These are phyloP conservation scores for Xanthoconium stramineum DNA, from an alignment of 768 basidiomycete species.

Conservation along the genomic window DNA sequence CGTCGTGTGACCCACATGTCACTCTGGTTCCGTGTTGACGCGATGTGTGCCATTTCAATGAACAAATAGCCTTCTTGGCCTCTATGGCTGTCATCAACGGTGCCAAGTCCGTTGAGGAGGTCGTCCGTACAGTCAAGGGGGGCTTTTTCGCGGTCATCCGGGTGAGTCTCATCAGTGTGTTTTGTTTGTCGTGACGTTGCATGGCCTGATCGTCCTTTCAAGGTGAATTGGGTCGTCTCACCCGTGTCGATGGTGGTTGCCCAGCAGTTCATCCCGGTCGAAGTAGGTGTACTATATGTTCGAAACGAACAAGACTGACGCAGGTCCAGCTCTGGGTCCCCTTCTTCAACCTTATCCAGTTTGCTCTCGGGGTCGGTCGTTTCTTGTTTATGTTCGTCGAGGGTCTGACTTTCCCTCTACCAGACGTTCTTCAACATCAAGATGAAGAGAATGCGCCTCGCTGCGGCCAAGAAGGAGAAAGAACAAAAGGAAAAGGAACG, in stretches of 20 bases:
- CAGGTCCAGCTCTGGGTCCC: slow-evolving; percentile 74
- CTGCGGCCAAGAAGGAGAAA: slow-evolving; percentile 49
- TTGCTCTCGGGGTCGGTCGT: slow-evolving; percentile 64
- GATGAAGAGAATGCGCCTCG: slow-evolving; percentile 59
- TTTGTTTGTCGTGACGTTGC: not conserved
- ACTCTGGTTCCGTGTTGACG: not conserved
- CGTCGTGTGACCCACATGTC: slow-evolving; percentile 17
- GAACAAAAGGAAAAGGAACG: slow-evolving; percentile 35
- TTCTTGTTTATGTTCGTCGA: not conserved
- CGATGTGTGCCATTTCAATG: not conserved
- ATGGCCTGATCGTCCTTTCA: slow-evolving; percentile 2
- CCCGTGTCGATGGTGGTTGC: slow-evolving; percentile 73
- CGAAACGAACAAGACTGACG: slow-evolving; percentile 2
- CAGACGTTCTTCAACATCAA: slow-evolving; percentile 75
- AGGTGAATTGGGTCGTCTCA: slow-evolving; percentile 81
- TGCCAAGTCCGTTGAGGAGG: slow-evolving; percentile 60
- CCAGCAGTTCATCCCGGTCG: slow-evolving; percentile 74
- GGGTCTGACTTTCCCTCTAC: not conserved
- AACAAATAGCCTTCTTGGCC: slow-evolving; percentile 57
- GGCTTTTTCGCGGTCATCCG: slow-evolving; percentile 74
- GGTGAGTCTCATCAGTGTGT: slow-evolving; percentile 38
- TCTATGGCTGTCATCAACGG: slow-evolving; percentile 86
- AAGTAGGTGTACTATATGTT: slow-evolving; percentile 41
- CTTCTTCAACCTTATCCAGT: slow-evolving; percentile 79
- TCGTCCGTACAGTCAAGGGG: slow-evolving; percentile 62